A percentile compares a stretch with the other conserved stretches of the same genome.
These are phyloP conservation scores for Penicillium janthinellum DNA, from an alignment of 2,329 filamentous ascomycete species.

Conservation along the genomic window DNA sequence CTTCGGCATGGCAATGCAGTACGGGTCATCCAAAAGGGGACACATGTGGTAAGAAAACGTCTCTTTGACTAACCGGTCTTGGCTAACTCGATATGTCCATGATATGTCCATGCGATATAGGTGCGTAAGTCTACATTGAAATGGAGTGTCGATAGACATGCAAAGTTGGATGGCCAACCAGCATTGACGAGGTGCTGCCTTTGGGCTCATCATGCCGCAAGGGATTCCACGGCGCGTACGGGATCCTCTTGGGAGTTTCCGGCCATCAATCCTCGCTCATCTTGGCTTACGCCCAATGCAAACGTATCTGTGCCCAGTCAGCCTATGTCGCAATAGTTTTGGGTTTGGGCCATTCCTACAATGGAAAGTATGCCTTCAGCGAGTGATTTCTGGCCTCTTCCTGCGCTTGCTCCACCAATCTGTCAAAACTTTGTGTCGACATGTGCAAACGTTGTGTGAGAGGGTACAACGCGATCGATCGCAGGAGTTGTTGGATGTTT, in stretches of 20 bases:
- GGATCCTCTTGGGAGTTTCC: background rate
- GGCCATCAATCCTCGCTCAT: background rate
- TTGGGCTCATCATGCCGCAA: background rate
- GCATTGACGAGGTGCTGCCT: background rate
- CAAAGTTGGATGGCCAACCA: background rate
- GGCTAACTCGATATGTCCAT: slow-evolving; percentile 20
- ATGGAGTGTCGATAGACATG: background rate
- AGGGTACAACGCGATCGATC: slow-evolving; percentile 47
- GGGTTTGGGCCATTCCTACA: slow-evolving; percentile 36
- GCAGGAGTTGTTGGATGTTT: slow-evolving; percentile 43
- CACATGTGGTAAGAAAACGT: slow-evolving; percentile 8
- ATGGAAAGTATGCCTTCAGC: slow-evolving; percentile 49
- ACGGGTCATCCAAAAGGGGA: background rate
- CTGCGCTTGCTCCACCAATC: slow-evolving; percentile 40
- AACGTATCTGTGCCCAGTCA: slow-evolving; percentile 41
- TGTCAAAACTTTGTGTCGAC: slow-evolving; percentile 41
- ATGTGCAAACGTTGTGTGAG: slow-evolving; percentile 48
- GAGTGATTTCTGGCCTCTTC: slow-evolving; percentile 40
- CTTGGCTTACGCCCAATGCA: slow-evolving; percentile 45
- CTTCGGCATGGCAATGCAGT: background rate
- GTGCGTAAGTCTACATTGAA: slow-evolving; percentile 14
- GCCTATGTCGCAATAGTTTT: background rate
- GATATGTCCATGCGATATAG: slow-evolving; percentile 16
- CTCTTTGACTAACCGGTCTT: slow-evolving; percentile 23
- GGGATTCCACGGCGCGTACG: background rate